A percentile compares a stretch with the other conserved stretches of the same genome.
phyloP scores from a whole-genome alignment of 2,329 filamentous ascomycete species.

The Exophiala lecanii-corni region DNA sequence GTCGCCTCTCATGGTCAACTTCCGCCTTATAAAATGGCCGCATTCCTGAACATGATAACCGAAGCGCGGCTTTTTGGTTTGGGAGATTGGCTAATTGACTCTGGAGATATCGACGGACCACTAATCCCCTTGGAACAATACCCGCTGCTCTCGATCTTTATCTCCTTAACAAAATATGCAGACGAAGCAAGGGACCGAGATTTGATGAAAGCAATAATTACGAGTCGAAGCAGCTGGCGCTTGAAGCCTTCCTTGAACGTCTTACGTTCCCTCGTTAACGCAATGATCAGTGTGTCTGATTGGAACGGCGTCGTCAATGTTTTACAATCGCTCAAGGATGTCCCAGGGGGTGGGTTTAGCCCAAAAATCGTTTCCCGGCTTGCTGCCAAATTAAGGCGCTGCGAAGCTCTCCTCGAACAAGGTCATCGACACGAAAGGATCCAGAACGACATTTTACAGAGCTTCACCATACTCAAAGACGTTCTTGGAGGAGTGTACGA shows the following conservation, averaged over 20 bases:
- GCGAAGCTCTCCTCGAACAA: conserved; percentile 12
- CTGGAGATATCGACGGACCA: conserved; percentile 51
- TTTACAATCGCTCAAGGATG: conserved; percentile 13
- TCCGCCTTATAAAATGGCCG: conserved; percentile 36
- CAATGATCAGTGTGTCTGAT: conserved; percentile 13
- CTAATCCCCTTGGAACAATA: conserved; percentile 45
- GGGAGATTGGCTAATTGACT: conserved; percentile 51
- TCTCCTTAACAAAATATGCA: conserved; percentile 53
- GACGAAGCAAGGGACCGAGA: conserved; percentile 43
- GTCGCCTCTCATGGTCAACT: conserved; percentile 25
- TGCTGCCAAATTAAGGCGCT: conserved; percentile 31
- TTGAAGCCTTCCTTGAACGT: conserved; percentile 19
- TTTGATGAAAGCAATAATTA: conserved; percentile 14
- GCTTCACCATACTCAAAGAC: conserved; percentile 11
- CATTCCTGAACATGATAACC: conserved; percentile 48
- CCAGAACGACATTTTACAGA: conserved; percentile 8
- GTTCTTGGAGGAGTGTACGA: conserved; percentile 21
- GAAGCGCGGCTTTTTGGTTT: conserved; percentile 45
- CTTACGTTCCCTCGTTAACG: conserved; percentile 18
- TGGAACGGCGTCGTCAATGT: conserved; percentile 13
- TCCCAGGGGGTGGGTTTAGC: conserved; percentile 27
- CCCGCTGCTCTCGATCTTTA: conserved; percentile 43
- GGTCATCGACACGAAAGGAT: not conserved
- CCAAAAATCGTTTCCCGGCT: conserved; percentile 31
- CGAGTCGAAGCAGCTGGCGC: not conserved